A percentile compares a stretch with the other conserved stretches of the same genome.
Conservation (phyloP, 306 rosid genomes). For the Prunus kanzakura region DNA sequence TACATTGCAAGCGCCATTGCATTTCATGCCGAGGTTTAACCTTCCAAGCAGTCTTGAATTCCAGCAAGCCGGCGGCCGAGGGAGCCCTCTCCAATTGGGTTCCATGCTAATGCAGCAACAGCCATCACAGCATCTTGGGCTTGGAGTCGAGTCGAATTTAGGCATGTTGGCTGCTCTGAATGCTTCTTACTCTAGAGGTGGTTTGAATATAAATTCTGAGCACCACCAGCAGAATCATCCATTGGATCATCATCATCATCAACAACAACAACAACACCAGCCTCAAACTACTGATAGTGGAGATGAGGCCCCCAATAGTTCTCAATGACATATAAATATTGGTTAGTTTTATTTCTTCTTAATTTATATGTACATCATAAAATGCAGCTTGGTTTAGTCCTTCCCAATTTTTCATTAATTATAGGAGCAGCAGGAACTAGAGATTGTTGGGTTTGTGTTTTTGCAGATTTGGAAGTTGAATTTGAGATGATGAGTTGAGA, state of each 20-base stretch:
- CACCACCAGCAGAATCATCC: slow-evolving; percentile 25
- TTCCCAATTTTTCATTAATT: slow-evolving; percentile 4
- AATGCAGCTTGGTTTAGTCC: slow-evolving; percentile 5
- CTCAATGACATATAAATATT: slow-evolving; percentile 42
- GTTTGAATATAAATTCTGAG: slow-evolving; percentile 60
- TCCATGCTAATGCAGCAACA: slow-evolving; percentile 69
- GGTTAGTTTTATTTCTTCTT: slow-evolving; percentile 43
- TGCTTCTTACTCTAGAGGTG: slow-evolving; percentile 71
- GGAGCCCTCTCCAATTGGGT: slow-evolving; percentile 61
- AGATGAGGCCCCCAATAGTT: slow-evolving; percentile 62
- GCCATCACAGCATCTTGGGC: slow-evolving; percentile 67
- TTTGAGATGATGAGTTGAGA: slow-evolving; percentile 25
- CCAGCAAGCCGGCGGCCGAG: slow-evolving; percentile 40
- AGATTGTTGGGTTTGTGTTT: slow-evolving; percentile 35
- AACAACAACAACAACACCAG: slow-evolving; percentile 24
- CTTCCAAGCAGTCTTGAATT: slow-evolving; percentile 50
- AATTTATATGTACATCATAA: not conserved
- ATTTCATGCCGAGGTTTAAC: slow-evolving; percentile 74
- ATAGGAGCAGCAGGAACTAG: slow-evolving; percentile 25
- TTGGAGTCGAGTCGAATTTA: slow-evolving; percentile 75
- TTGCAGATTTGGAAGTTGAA: slow-evolving; percentile 48
- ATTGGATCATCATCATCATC: slow-evolving; percentile 50
- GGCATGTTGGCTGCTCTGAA: slow-evolving; percentile 86
- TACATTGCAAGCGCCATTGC: slow-evolving; percentile 57
- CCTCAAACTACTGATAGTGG: slow-evolving; percentile 54